Evolutionary conservation across 768 basidiomycete species (phyloP).

Genomic region (Mycena venus): DNA sequence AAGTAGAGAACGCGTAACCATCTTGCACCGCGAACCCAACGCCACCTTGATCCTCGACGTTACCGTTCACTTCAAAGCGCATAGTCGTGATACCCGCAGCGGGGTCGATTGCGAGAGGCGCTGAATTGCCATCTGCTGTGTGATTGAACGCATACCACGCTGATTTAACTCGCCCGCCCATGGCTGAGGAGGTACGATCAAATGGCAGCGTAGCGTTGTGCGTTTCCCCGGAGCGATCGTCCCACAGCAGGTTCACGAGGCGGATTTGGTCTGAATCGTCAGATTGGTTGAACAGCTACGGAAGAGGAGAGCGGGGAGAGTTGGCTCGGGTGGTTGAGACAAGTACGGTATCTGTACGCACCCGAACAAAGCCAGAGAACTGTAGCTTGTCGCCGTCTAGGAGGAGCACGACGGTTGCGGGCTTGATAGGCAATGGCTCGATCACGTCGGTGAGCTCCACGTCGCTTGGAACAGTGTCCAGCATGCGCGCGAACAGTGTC

Average conservation of each 20-base stretch:
- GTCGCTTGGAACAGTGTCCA: slow-evolving; percentile 1
- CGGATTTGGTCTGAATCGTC: background rate
- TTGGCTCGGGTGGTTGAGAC: background rate
- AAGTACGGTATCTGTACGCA: background rate
- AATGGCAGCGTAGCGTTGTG: background rate
- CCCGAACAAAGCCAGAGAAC: background rate
- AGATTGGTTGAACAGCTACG: background rate
- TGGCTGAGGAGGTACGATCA: background rate
- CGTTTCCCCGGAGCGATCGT: background rate
- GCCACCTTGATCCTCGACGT: background rate
- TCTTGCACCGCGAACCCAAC: background rate
- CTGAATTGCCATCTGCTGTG: background rate
- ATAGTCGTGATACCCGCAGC: background rate
- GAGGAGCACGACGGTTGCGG: background rate
- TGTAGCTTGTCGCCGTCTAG: background rate
- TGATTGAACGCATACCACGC: background rate
- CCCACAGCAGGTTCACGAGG: background rate
- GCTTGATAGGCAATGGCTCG: slow-evolving; percentile 1
- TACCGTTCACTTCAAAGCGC: background rate
- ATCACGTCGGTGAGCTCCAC: slow-evolving; percentile 13
- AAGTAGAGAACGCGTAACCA: background rate
- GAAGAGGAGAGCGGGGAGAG: background rate
- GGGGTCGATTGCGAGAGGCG: background rate
- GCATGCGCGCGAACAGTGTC: too few relatives aligned
- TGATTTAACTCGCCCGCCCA: background rate